These are phyloP conservation scores for Geotrichum europaeum DNA, from an alignment of 1,139 yeast species.

Conservation along the genomic window DNA sequence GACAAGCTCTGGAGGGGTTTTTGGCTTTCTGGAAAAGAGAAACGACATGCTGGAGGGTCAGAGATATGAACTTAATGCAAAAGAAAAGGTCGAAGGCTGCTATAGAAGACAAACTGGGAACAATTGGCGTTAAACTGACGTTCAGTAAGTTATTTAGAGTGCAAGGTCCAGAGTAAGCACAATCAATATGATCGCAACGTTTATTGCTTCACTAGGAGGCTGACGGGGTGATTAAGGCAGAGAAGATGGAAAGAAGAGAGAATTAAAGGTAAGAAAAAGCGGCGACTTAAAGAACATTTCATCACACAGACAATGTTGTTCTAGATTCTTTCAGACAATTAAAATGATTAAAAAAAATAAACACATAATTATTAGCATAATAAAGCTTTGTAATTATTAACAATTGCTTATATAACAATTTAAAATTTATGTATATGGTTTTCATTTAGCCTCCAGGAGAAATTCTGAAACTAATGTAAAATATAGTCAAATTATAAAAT, in stretches of 20 bases:
- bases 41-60: slow-evolving; percentile 56
- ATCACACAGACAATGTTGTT: background rate
- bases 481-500: too few relatives aligned
- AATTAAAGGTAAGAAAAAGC: background rate
- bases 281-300: background rate
- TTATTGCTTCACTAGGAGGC: background rate
- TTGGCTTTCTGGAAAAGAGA: slow-evolving; percentile 85
- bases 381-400: too few relatives aligned
- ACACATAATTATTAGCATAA: too few relatives aligned
- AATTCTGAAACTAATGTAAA: too few relatives aligned
- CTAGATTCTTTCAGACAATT: too few relatives aligned
- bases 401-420: too few relatives aligned
- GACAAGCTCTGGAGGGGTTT: slow-evolving; percentile 80
- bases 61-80: background rate
- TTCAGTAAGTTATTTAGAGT: background rate
- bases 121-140: background rate
- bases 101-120: background rate
- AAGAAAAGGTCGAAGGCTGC: background rate
- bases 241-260: background rate
- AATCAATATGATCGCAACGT: background rate
- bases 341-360: too few relatives aligned
- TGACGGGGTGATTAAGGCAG: background rate
- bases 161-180: background rate
- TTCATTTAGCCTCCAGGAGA: too few relatives aligned
- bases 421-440: too few relatives aligned